Conservation (phyloP, 2,329 filamentous ascomycete genomes). For the Ophiocordyceps camponoti-floridani region DNA sequence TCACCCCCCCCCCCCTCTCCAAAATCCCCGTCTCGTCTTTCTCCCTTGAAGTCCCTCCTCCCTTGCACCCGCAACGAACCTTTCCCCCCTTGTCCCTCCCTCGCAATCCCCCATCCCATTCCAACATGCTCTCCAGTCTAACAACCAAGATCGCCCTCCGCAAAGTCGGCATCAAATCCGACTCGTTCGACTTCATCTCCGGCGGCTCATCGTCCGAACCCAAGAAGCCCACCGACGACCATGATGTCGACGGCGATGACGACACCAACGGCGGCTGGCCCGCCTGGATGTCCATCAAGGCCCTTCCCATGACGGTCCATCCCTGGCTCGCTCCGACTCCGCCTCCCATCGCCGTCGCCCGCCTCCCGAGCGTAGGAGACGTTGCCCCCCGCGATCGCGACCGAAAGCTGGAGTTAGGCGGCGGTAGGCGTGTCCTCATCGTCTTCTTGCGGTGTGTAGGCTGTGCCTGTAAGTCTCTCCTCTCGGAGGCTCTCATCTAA, state of each 20-base stretch:
- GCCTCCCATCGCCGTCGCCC: conserved; percentile 25
- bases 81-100: background rate
- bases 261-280: conserved; percentile 16
- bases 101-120: background rate
- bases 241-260: conserved; percentile 9
- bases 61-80: background rate
- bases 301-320: conserved; percentile 31
- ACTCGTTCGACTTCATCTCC: conserved; percentile 23
- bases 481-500: conserved; percentile 1
- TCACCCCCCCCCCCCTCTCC: background rate
- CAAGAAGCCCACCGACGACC: conserved; percentile 6
- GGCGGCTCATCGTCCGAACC: conserved; percentile 3
- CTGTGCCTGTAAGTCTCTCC: conserved; percentile 32
- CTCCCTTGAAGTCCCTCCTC: background rate
- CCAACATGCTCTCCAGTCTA: conserved; percentile 34
- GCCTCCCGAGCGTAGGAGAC: conserved; percentile 28
- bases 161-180: conserved; percentile 34
- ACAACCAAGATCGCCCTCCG: conserved; percentile 40
- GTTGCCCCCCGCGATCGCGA: conserved; percentile 28
- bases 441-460: conserved; percentile 37
- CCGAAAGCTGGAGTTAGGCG: conserved; percentile 21
- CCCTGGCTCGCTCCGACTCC: conserved; percentile 34
- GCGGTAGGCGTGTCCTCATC: conserved; percentile 25
- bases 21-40: background rate
- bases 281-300: conserved; percentile 30